These are phyloP conservation scores for Rhizopus delemar DNA, from an alignment of 371 early-diverging fungal genomes.

Conservation along the genomic window DNA sequence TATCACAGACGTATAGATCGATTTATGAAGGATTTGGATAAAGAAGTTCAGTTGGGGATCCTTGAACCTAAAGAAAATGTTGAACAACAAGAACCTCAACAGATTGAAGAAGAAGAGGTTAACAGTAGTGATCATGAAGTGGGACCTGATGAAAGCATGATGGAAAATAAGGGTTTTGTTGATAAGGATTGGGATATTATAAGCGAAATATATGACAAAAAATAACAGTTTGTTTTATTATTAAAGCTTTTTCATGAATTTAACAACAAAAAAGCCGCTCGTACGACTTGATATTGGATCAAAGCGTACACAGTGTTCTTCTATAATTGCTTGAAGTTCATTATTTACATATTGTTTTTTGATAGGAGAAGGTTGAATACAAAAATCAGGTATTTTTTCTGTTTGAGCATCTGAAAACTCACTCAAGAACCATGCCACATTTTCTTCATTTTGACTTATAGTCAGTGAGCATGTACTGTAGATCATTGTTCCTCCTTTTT, in stretches of 20 bases:
- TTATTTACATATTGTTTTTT: conserved; percentile 56
- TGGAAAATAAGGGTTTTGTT: conserved; percentile 7
- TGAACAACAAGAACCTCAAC: background rate
- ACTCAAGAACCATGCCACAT: conserved; percentile 74
- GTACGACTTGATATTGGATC: conserved; percentile 67
- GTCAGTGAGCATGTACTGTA: conserved; percentile 89
- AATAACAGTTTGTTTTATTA: background rate
- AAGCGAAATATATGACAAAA: conserved; percentile 25
- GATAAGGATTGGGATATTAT: conserved; percentile 35
- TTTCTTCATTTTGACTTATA: conserved; percentile 79
- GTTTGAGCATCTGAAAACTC: conserved; percentile 48
- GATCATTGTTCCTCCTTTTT: conserved; percentile 75
- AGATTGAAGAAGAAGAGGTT: too few relatives aligned
- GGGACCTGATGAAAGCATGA: conserved; percentile 26
- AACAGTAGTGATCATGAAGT: conserved; percentile 14
- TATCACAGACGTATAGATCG: conserved; percentile 43
- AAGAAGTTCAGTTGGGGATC: conserved; percentile 25
- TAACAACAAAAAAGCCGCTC: conserved; percentile 77
- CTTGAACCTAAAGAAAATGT: conserved; percentile 13
- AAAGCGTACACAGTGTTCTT: conserved; percentile 55
- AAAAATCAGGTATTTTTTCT: conserved; percentile 48
- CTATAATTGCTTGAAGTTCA: conserved; percentile 33
- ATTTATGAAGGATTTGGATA: conserved; percentile 38
- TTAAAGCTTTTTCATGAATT: conserved; percentile 53
- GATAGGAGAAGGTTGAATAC: conserved; percentile 35